Conservation (phyloP, 164 flowering plant genomes). For the Houttuynia cordata region DNA sequence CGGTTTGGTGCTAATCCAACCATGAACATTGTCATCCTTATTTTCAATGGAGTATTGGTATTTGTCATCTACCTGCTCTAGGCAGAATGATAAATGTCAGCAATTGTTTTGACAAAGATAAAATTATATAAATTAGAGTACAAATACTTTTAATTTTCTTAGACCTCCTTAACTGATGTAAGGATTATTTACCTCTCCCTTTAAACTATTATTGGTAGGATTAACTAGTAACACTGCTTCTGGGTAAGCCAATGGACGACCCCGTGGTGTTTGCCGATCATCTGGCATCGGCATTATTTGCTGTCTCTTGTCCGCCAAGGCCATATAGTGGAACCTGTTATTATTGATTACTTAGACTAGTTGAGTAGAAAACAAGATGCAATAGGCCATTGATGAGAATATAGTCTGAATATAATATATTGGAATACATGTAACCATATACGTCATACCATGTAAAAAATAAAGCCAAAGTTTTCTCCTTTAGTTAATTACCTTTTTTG, state of each 20-base stretch:
- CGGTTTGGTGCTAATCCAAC: slow-evolving; percentile 60
- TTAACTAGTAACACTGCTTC: slow-evolving; percentile 74
- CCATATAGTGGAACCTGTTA: slow-evolving; percentile 83
- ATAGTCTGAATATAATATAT: no score
- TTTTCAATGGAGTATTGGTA: slow-evolving; percentile 72
- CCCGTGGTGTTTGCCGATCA: slow-evolving; percentile 51
- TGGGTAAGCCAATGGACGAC: slow-evolving; percentile 64
- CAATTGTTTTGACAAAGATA: not conserved
- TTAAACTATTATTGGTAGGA: slow-evolving; percentile 45
- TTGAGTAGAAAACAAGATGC: no score
- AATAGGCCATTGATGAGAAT: no score
- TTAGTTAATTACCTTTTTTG: no score
- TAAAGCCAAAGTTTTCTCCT: no score
- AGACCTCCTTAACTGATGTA: no score
- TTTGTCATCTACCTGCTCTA: slow-evolving; percentile 81
- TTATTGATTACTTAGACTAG: no score
- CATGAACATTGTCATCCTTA: slow-evolving; percentile 59
- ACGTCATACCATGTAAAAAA: no score
- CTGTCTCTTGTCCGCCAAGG: slow-evolving; percentile 61
- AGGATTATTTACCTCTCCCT: slow-evolving; percentile 69
- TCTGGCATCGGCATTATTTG: slow-evolving; percentile 81
- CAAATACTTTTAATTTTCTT: not conserved
- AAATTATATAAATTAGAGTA: not conserved
- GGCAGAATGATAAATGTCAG: not conserved
- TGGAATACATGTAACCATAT: no score